These are phyloP conservation scores for Baudoinia panamericana DNA, from an alignment of 495 filamentous ascomycete genomes.

Conservation along the genomic window DNA sequence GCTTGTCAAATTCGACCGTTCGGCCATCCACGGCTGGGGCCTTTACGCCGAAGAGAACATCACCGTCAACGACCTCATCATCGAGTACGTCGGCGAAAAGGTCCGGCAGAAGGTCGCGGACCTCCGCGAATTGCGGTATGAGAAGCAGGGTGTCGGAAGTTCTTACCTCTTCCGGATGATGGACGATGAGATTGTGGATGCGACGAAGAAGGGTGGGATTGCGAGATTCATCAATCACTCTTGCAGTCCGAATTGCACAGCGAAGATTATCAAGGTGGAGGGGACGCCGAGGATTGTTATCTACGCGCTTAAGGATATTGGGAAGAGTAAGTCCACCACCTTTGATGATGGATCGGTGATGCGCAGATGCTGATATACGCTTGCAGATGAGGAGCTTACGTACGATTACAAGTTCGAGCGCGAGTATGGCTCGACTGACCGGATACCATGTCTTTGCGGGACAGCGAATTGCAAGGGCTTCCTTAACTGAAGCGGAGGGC, in stretches of 20 bases:
- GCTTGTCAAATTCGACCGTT: conserved; percentile 92
- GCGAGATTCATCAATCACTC: conserved; percentile 98
- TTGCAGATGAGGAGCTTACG: conserved; percentile 86
- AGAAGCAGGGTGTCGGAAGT: conserved; percentile 92
- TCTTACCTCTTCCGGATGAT: conserved; percentile 97
- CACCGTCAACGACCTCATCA: conserved; percentile 96
- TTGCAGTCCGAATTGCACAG: conserved; percentile 95
- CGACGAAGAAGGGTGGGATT: conserved; percentile 95
- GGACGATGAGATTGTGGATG: conserved; percentile 93
- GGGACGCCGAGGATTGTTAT: conserved; percentile 99
- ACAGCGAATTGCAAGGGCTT: conserved; percentile 95
- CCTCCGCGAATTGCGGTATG: conserved; percentile 77
- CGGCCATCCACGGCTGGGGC: conserved; percentile 98
- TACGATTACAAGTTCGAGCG: conserved; percentile 99
- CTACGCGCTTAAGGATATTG: conserved; percentile 89
- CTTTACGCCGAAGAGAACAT: conserved; percentile 97
- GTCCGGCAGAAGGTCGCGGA: conserved; percentile 93
- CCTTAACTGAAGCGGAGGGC: no score
- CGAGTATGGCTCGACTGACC: conserved; percentile 84
- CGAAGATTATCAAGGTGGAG: conserved; percentile 99
- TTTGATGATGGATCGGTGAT: not conserved
- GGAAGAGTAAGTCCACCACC: conserved; percentile 57
- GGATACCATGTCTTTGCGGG: conserved; percentile 93
- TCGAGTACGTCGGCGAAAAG: conserved; percentile 97
- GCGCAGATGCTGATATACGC: conserved; percentile 3